Evolutionary conservation across 176 grass and related monocot species (phyloP), one percentile per base, ranked within the genome.

Genomic region (Cymbopogon citratus): DNA sequence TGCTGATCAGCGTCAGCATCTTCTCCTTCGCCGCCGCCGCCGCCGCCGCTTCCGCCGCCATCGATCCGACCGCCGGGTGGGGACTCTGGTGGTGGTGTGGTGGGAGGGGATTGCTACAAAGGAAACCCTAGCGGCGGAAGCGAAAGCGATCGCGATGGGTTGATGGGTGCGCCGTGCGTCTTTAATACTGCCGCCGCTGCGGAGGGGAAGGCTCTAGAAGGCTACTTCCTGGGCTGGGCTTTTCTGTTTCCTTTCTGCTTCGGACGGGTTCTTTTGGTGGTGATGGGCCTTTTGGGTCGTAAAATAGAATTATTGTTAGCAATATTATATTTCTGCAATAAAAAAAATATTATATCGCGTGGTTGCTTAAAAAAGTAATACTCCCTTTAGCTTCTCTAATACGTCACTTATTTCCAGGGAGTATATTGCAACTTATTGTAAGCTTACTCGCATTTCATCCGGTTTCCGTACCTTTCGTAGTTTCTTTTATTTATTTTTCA

Each of bases 1-100:
- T 75, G 73, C 85, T 87, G 73, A n/a, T n/a, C 21, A 87, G 74
- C 18, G 36, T 76, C 43, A 79, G 65, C 56, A 38, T 40, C n/a
- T 34, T 90, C 72, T 35, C 26, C 76, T 52, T 34, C 62, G 15
- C 41, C 27, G 41, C 62, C 4, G 18, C 70, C 63, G 33, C 31
- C 10, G 16, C 38, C 36, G 36, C 6, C 36, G 36, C 28, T n/a
- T 46, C 49, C 76, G 70, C 56, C 19, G 61, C 78, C 85, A 80
- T 77, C 51, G 76, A 66, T 65, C 36, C 41, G 84, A 74, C 24
- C 79, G 64, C 73, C 33, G 28, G 61, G 31, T 24, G 23, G 8
- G 7, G 40, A 27, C 24, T 19, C 6, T 1, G 1, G 51, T 12
- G 43, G 48, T 40, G 19, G 69, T 9, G 77, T 12, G 69, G 6